Base-by-base conservation (phyloP, 768 basidiomycete species). In the Termitomyces sp. region DNA sequence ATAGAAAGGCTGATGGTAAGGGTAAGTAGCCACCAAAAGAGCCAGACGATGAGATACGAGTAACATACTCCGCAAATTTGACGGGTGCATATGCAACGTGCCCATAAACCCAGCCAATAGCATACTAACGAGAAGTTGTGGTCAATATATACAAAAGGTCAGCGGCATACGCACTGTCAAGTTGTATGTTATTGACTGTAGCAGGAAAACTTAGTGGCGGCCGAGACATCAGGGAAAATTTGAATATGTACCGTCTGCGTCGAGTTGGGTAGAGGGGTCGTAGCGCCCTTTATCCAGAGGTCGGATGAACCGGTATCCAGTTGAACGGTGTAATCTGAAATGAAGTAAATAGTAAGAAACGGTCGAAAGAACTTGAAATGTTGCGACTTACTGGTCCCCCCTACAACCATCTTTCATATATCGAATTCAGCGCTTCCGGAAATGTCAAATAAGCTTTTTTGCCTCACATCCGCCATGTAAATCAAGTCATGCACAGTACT, bases 241-340 rank as follows among this genome's bases (percentile, higher is more conserved):
- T 21, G 32, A 28, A 51, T 32, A 69, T 79, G 54, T 56, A 86
- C 87, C 28, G 79, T 83, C 53, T 72, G 65, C 14, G 70, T 70
- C 35, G 74, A 64, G 53, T 74, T 75, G 28, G 84, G 81, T 57
- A 84, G 65, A 14, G 82, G 77, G 37, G 70, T 70, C 2, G 67
- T 65, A 32, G 71, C 57, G 21, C 78, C 77, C 58, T 79, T 71
- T 50, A 89, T 76, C 84, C 90, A 92, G 30, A 93, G 76, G 70
- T 93, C 91, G 59, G 81, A 87, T 10, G 90, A 92, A 58, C 91
- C 91, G 1, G 90, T 91, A 70, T 93, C 91, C 46, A 93, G 72
- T 67, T 93, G 91, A 14, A 91, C 80, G 47, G 78, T 71, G 67
- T 86, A 89, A 15, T 75, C 90, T 92, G 58, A 1, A 45, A 60